phyloP scores from a whole-genome alignment of 2,329 filamentous ascomycete species.

The Fusarium vanettenii region DNA sequence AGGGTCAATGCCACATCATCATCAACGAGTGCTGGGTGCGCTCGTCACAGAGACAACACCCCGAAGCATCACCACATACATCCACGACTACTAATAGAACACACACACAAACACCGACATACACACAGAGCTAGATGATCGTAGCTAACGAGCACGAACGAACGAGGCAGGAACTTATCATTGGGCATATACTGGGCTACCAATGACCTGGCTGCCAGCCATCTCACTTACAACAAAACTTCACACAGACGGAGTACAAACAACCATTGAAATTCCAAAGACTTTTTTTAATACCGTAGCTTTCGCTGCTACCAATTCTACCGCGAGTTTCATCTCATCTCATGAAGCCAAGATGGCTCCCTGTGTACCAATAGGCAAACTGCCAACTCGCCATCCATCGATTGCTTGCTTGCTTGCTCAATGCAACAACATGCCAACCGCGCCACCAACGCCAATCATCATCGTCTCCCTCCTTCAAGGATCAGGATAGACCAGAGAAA shows the following conservation, averaged over 20 bases:
- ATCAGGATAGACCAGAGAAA: slow-evolving; percentile 18
- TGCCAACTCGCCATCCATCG: neutral
- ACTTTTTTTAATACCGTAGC: slow-evolving; percentile 31
- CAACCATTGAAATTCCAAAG: neutral
- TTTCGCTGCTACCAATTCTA: slow-evolving; percentile 13
- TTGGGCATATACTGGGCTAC: neutral
- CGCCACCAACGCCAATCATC: slow-evolving; percentile 28
- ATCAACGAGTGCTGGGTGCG: neutral
- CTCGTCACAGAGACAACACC: neutral
- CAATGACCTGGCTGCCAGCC: neutral
- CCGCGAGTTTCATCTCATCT: neutral
- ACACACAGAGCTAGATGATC: neutral
- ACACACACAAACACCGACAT: too few species aligned
- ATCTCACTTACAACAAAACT: neutral
- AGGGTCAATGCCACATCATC: neutral
- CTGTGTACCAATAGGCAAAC: slow-evolving; percentile 2
- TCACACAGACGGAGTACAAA: neutral
- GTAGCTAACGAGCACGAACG: neutral
- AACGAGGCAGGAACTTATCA: neutral
- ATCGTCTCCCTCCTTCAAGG: neutral
- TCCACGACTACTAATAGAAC: neutral
- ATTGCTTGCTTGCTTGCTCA: slow-evolving; percentile 8
- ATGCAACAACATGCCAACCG: slow-evolving; percentile 17
- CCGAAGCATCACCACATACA: neutral
- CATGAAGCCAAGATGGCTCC: slow-evolving; percentile 5